A percentile compares a stretch with the other conserved stretches of the same genome.
Evolutionary conservation across 257 asterid genomes (phyloP).

Genomic region (Lantana camara): DNA sequence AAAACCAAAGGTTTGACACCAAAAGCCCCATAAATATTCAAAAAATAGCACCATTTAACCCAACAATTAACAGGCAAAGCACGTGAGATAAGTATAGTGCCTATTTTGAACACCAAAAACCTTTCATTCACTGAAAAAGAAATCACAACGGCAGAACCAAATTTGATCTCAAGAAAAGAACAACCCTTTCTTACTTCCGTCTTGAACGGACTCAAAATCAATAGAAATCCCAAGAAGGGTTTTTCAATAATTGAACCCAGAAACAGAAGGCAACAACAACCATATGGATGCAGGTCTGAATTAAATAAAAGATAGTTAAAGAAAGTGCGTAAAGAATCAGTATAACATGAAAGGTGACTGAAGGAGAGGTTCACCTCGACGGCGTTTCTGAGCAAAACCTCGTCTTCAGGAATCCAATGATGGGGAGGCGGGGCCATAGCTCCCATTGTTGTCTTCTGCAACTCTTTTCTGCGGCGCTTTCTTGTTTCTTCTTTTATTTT

Average conservation of each 20-base stretch:
- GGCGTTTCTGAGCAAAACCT: constrained; percentile 62
- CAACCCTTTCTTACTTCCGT: constrained; percentile 3
- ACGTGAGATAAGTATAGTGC: not conserved
- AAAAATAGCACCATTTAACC: constrained; percentile 2
- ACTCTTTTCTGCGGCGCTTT: constrained; percentile 39
- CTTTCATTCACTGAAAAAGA: not conserved
- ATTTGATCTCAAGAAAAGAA: constrained; percentile 14
- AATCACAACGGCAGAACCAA: constrained; percentile 11
- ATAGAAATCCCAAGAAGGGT: constrained; percentile 5
- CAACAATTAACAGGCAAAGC: constrained; percentile 5
- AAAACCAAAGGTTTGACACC: constrained; percentile 4
- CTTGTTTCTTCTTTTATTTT: constrained; percentile 14
- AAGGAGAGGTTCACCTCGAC: constrained; percentile 55
- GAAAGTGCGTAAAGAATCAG: not conserved
- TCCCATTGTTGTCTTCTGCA: constrained; percentile 56
- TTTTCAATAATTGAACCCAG: constrained; percentile 21
- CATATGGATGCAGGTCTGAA: constrained; percentile 2
- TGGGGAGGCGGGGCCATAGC: constrained; percentile 50
- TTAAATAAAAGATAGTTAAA: not conserved
- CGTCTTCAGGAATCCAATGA: constrained; percentile 66
- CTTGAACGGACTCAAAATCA: constrained; percentile 19
- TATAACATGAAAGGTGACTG: not conserved
- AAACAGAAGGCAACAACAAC: constrained; percentile 6
- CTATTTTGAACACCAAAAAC: not conserved
- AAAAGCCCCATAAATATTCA: constrained; percentile 14